Evolutionary conservation across 108 stramenopile genomes (phyloP).

Genomic region (Hondaea fermentalgiana): DNA sequence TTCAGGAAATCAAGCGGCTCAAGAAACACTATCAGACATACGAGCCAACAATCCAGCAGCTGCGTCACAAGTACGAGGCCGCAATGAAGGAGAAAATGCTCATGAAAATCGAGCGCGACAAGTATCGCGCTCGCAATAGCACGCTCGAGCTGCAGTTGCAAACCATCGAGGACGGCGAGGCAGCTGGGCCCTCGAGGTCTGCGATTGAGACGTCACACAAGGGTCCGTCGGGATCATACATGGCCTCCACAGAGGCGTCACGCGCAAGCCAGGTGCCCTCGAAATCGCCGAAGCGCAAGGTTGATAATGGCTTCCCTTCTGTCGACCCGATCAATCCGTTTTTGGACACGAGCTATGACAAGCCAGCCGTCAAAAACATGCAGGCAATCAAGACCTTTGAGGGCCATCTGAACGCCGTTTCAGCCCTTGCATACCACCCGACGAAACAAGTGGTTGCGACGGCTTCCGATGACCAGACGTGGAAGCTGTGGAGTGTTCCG

Average conservation of each 20-base stretch:
- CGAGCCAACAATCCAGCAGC: slow-evolving; percentile 54
- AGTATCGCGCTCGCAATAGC: slow-evolving; percentile 34
- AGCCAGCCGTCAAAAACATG: slow-evolving; percentile 37
- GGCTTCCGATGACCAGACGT: slow-evolving; percentile 53
- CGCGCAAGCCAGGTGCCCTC: neutral
- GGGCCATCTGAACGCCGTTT: slow-evolving; percentile 52
- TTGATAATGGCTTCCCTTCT: slow-evolving; percentile 26
- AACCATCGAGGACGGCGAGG: neutral
- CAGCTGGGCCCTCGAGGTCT: neutral
- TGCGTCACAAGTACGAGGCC: slow-evolving; percentile 52
- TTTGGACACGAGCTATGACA: slow-evolving; percentile 31
- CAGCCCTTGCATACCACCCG: slow-evolving; percentile 53
- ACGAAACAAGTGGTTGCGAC: slow-evolving; percentile 50
- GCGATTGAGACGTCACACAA: neutral
- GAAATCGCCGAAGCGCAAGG: slow-evolving; percentile 13
- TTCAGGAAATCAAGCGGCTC: slow-evolving; percentile 44
- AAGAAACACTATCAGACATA: slow-evolving; percentile 52
- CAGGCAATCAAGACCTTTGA: slow-evolving; percentile 35
- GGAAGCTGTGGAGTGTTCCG: slow-evolving; percentile 55
- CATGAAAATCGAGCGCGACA: slow-evolving; percentile 55
- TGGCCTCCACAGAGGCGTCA: neutral
- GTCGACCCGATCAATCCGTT: slow-evolving; percentile 45
- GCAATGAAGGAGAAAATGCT: slow-evolving; percentile 68
- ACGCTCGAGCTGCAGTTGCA: slow-evolving; percentile 46
- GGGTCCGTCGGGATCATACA: neutral